phyloP scores from a whole-genome alignment of 1,284 basidiomycete genomes.

The Cutaneotrichosporon sp. region DNA sequence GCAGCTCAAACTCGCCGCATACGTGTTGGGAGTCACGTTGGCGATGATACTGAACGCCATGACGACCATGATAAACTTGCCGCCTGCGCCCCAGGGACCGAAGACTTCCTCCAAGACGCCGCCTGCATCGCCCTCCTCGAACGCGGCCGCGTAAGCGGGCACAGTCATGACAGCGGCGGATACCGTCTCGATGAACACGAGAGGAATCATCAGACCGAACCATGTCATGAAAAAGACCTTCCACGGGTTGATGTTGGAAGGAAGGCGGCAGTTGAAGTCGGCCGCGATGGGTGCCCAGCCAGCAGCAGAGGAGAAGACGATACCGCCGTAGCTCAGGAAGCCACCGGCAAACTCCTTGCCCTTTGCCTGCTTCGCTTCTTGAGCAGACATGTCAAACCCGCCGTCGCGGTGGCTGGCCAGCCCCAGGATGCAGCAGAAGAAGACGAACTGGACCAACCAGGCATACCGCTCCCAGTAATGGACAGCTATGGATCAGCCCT shows the following conservation, averaged over 20 bases:
- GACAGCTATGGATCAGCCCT: conserved; percentile 45
- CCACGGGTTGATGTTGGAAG: conserved; percentile 49
- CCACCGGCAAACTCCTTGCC: conserved; percentile 49
- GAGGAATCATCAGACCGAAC: conserved; percentile 53
- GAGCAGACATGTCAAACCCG: conserved; percentile 52
- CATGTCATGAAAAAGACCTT: conserved; percentile 57
- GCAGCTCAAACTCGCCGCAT: conserved; percentile 56
- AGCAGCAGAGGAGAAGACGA: conserved; percentile 56
- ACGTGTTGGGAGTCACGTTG: conserved; percentile 60
- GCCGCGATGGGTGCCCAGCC: conserved; percentile 48
- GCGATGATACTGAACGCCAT: conserved; percentile 58
- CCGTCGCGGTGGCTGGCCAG: conserved; percentile 55
- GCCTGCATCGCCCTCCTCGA: conserved; percentile 54
- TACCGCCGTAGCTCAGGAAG: conserved; percentile 57
- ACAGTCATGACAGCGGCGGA: conserved; percentile 56
- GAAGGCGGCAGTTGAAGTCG: conserved; percentile 57
- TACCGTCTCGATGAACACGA: conserved; percentile 56
- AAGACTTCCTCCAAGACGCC: conserved; percentile 42
- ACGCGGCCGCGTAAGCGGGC: conserved; percentile 53
- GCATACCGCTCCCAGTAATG: conserved; percentile 60
- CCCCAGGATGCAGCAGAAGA: conserved; percentile 56
- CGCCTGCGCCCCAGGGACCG: conserved; percentile 34
- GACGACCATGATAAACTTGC: conserved; percentile 56
- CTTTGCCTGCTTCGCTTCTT: conserved; percentile 51
- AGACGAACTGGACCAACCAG: conserved; percentile 57